Percentiles rank a stretch among this genome's conserved stretches.
Conservation (phyloP, 176 grass and related monocot genomes). For the Calamus simplicifolius region DNA sequence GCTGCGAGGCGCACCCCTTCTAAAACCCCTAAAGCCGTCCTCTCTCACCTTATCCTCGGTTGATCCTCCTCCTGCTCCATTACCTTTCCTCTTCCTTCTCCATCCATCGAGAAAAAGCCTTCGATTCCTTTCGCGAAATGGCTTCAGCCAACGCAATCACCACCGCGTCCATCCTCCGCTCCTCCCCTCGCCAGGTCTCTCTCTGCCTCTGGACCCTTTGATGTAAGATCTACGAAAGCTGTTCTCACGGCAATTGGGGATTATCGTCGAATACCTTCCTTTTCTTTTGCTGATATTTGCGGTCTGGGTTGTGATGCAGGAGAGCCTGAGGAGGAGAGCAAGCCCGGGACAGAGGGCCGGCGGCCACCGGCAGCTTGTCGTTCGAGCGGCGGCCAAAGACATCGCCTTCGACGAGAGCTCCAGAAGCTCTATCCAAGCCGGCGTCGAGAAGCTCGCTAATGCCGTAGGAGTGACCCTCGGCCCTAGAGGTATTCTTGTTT, state of each 20-base stretch:
- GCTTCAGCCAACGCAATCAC: slow-evolving; percentile 12
- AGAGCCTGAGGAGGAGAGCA: slow-evolving; percentile 2
- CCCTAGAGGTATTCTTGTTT: slow-evolving; percentile 52
- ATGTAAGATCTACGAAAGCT: not conserved
- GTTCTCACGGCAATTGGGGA: too few species aligned
- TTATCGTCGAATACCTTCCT: too few species aligned
- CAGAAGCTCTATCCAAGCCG: not conserved
- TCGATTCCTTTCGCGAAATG: not conserved
- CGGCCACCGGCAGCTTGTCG: not conserved
- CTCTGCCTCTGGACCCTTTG: not conserved
- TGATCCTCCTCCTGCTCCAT: too few species aligned
- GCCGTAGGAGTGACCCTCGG: slow-evolving; percentile 3
- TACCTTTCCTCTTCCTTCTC: not conserved
- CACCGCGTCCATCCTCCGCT: slow-evolving; percentile 10
- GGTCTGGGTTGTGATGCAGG: not conserved
- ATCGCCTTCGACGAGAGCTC: slow-evolving; percentile 1
- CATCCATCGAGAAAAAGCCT: not conserved
- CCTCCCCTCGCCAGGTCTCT: slow-evolving; percentile 7
- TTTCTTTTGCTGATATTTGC: not conserved
- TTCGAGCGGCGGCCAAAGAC: not conserved
- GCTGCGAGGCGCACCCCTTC: not conserved
- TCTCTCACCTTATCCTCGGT: slow-evolving; percentile 1
- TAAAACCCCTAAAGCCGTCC: not conserved
- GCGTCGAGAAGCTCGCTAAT: slow-evolving; percentile 1
- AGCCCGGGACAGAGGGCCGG: not conserved